Conservation (phyloP, 768 basidiomycete species). For the Lentinus brumalis region DNA sequence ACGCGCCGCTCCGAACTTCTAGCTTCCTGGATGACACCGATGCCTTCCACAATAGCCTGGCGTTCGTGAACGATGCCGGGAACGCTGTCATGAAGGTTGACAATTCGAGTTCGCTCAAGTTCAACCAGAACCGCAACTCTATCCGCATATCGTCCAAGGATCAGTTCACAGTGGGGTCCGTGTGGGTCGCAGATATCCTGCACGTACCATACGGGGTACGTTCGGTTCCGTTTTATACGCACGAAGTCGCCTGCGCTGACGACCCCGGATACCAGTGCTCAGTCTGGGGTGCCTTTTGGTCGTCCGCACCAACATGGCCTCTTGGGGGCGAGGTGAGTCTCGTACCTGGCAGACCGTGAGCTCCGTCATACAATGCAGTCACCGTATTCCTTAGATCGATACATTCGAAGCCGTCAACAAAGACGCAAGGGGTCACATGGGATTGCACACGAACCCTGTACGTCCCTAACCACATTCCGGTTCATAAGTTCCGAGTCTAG, state of each 20-base stretch:
- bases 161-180: conserved; percentile 55
- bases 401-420: conserved; percentile 83
- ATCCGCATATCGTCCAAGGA: conserved; percentile 65
- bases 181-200: conserved; percentile 66
- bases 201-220: conserved; percentile 67
- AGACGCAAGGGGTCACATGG: conserved; percentile 64
- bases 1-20: not conserved
- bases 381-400: conserved; percentile 40
- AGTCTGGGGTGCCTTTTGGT: conserved; percentile 70
- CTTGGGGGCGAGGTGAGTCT: conserved; percentile 50
- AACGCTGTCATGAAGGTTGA: conserved; percentile 80
- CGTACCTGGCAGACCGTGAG: not conserved
- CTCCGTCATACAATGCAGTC: not conserved
- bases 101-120: conserved; percentile 56
- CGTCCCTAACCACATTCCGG: conserved; percentile 18
- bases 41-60: conserved; percentile 51
- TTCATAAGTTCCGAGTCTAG: conserved; percentile 1
- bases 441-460: conserved; percentile 67
- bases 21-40: conserved; percentile 51
- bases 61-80: conserved; percentile 66
- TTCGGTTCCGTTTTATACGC: conserved; percentile 13
- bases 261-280: conserved; percentile 52
- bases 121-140: conserved; percentile 62
- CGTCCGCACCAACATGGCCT: conserved; percentile 61
- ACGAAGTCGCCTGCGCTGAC: not conserved